Percentiles rank a stretch among this genome's conserved stretches.
phyloP scores from a whole-genome alignment of 257 asterid genomes.

The Osmanthus fragrans region DNA sequence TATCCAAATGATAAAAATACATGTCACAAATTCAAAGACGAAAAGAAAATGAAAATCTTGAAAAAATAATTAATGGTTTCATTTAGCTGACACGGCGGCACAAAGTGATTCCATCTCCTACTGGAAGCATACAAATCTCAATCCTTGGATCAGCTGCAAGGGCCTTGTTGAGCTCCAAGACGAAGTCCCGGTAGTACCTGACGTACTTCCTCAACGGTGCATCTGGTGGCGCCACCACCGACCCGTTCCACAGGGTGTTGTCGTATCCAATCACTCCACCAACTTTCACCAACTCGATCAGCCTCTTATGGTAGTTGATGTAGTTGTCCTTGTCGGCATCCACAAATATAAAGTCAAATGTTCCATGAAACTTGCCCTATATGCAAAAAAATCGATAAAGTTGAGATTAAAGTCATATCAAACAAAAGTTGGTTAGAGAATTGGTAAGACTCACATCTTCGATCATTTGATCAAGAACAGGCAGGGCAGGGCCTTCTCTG shows the following conservation, averaged over 20 bases:
- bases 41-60: not conserved
- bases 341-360: conserved; percentile 80
- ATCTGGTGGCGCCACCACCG: conserved; percentile 86
- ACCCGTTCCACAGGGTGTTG: conserved; percentile 90
- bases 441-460: conserved; percentile 41
- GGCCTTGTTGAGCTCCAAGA: conserved; percentile 83
- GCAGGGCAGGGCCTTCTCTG: conserved; percentile 77
- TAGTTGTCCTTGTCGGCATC: conserved; percentile 93
- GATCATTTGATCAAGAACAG: conserved; percentile 60
- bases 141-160: conserved; percentile 85
- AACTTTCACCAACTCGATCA: conserved; percentile 72
- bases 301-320: conserved; percentile 76
- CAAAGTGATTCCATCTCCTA: conserved; percentile 89
- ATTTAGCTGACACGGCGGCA: conserved; percentile 78
- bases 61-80: not conserved
- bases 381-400: not conserved
- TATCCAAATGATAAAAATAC: not conserved
- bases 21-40: not conserved
- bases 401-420: too few species aligned
- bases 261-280: conserved; percentile 90
- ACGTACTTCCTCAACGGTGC: conserved; percentile 85
- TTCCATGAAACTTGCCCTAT: conserved; percentile 50
- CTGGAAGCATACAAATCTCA: conserved; percentile 86
- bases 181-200: conserved; percentile 70
- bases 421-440: not conserved